Base-by-base conservation (phyloP, 495 filamentous ascomycete species). In the Xylaria acuta region DNA sequence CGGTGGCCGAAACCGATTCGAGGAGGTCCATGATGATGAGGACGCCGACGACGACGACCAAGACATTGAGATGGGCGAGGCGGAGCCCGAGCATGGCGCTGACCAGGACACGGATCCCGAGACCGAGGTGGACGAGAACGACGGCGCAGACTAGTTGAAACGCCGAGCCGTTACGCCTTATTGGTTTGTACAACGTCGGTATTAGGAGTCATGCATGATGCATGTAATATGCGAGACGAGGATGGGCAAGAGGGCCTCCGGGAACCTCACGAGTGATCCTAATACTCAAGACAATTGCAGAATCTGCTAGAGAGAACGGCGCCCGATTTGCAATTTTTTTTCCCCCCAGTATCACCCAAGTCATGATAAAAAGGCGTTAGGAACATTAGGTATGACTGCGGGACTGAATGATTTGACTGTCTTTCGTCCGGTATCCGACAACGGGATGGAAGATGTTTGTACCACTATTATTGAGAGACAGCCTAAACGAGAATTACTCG, bases 111-210 rank as follows among this genome's bases (percentile, higher is more conserved):
- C 84, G 70, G 73, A 83, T 43, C 36, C 84, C 72, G 72, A 86
- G 73, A 69, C 84, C 76, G 74, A 84, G 75, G 74, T 82, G 77
- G 51, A 84, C 71, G 47, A 86, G 72, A 67, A 83, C 49, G 74
- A 78, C 3, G 72, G 70, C 11, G 75, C 43, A 18, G 65, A 73
- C 36, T 72, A 72, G 58, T 59, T 36, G 56, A 27, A 4, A 3
- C 51, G 11, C 51, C 2, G 0, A 16, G 9, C 25, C 11, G 51
- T 30, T 54, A 14, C 22, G 3, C 22, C 9, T 54, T 11, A 1
- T 14, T 11, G 47, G 7, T 11, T 30, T 30, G 0, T 47, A 20
- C 45, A 0, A n/a, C 25, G 2, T 27, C 25, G 22, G 27, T 56
- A 16, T 3, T 25, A 6, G 14, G 4, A 27, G 22, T 53, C 3